Base-by-base conservation (phyloP, 345 rosid species). In the Brassica rapa region DNA sequence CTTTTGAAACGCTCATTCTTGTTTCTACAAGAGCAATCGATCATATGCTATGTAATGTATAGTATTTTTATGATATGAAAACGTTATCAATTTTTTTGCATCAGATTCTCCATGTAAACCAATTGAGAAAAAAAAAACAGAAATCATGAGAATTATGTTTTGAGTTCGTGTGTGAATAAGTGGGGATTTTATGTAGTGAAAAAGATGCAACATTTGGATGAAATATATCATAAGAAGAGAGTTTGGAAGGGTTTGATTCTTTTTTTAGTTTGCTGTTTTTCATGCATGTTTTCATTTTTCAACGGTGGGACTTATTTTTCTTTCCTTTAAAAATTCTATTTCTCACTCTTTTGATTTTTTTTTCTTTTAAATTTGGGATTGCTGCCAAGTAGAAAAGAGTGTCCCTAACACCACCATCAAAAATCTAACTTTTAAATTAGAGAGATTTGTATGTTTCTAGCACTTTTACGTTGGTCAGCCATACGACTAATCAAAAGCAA, bases 11-110 rank as follows among this genome's bases (percentile, higher is more conserved):
- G 37, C 43, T 67, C 57, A 68, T 73, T 62, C 74, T 61, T 25
- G 82, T 79, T 74, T 75, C 71, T 56, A 63, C n/a, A 68, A 64
- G 71, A 70, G 63, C 79, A 64, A 80, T 74, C 79, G 83, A 73
- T 79, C 82, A 73, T 73, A 73, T 79, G 78, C 74, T 79, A 67
- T 79, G 74, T 79, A 25, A 35, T 79, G 78, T 79, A 79, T 68
- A 79, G 70, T 79, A 66, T 60, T n/a, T n/a, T 62, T 62, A 77
- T 69, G 1, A 68, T 76, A 68, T 76, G 1, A 24, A 24, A 65
- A 62, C 51, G 56, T 77, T 77, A 62, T 77, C 32, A 70, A n/a
- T 24, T 62, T 70, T 2, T 70, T 62, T 30, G 29, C 43, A 53
- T 63, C 14, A 2, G 15, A 59, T 68, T 43, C 11, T 64, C 12